A percentile compares a stretch with the other conserved stretches of the same genome.
phyloP scores from a whole-genome alignment of 2,329 filamentous ascomycete genomes.

The Graphiopsis chlorocephala region DNA sequence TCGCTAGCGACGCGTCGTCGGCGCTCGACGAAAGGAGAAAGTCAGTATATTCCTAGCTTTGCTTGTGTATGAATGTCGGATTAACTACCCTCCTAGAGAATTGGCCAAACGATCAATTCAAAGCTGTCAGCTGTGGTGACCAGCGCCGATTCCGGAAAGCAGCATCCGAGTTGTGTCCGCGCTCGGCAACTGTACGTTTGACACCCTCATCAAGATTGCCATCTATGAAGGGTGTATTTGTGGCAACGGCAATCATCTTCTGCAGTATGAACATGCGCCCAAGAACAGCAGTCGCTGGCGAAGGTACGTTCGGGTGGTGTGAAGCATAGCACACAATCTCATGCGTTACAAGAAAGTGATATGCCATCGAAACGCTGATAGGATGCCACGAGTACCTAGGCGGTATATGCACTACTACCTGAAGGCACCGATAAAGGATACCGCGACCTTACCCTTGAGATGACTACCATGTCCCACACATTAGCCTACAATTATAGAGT shows the following conservation, averaged over 20 bases:
- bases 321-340: too few relatives aligned
- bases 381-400: too few relatives aligned
- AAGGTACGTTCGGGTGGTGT: too few relatives aligned
- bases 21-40: not conserved
- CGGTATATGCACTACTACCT: too few relatives aligned
- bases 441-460: too few relatives aligned
- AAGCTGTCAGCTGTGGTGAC: not conserved
- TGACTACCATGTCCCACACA: too few relatives aligned
- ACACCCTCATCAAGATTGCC: too few relatives aligned
- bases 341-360: too few relatives aligned
- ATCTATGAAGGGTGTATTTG: not conserved
- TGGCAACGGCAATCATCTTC: not conserved
- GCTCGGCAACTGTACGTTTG: not conserved
- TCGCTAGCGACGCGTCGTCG: not conserved
- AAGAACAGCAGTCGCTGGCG: not conserved
- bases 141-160: not conserved
- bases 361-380: too few relatives aligned
- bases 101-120: not conserved
- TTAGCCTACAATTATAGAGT: too few relatives aligned
- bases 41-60: not conserved
- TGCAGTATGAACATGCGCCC: not conserved
- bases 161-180: not conserved
- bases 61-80: not conserved
- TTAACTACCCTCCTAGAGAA: not conserved
- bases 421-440: too few relatives aligned